Conservation (phyloP, 345 rosid genomes). For the Sonneratia caseolaris region DNA sequence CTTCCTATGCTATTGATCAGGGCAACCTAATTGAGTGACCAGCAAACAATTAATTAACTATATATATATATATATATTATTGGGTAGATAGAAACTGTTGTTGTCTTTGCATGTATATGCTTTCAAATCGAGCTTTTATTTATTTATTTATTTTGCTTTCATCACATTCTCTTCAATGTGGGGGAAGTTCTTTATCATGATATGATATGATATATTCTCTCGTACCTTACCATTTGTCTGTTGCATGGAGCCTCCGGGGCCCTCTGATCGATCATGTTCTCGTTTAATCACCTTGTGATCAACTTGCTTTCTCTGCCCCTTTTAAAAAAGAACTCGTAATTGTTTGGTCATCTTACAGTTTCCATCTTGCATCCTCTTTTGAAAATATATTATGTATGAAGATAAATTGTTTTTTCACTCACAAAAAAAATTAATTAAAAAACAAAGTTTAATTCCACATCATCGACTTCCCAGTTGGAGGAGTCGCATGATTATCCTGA, state of each 20-base stretch:
- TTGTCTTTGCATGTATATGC: constrained; percentile 8
- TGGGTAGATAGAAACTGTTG: constrained; percentile 1
- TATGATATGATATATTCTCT: neutral
- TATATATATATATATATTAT: neutral
- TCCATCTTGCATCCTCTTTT: neutral
- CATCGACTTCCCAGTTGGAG: too few relatives aligned
- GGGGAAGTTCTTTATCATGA: too few relatives aligned
- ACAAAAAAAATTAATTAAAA: too few relatives aligned
- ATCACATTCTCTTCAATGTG: constrained; percentile 1
- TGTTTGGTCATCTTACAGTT: too few relatives aligned
- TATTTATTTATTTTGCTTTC: neutral
- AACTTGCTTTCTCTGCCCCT: neutral
- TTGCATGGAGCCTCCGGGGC: neutral
- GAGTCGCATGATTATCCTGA: neutral
- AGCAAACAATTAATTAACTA: neutral
- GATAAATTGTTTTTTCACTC: too few relatives aligned
- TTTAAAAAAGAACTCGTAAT: too few relatives aligned
- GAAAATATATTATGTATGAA: too few relatives aligned
- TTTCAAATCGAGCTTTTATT: neutral
- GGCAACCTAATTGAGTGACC: neutral
- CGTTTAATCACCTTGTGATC: neutral
- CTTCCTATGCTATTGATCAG: neutral
- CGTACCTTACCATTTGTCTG: neutral
- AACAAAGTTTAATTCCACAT: too few relatives aligned
- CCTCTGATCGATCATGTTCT: neutral